phyloP scores from a whole-genome alignment of 768 basidiomycete species.

The Gymnopilus dilepis region DNA sequence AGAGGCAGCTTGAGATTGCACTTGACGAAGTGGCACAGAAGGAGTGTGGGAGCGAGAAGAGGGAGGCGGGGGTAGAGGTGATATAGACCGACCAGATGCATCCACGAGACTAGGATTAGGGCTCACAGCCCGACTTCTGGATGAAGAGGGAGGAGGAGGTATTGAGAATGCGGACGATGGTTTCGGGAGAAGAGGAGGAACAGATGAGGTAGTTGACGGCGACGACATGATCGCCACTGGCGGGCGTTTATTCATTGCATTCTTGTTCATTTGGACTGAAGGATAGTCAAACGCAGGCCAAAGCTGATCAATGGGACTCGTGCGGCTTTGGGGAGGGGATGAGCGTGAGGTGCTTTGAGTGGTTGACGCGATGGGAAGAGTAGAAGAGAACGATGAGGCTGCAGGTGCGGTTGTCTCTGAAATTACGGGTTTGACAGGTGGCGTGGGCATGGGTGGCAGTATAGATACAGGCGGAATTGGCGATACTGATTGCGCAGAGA shows the following conservation, averaged over 20 bases:
- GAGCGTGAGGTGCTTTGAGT: neutral
- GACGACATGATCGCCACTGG: constrained; percentile 37
- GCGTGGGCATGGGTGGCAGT: constrained; percentile 18
- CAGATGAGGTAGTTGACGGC: constrained; percentile 24
- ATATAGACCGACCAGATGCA: constrained; percentile 13
- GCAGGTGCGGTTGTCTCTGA: neutral
- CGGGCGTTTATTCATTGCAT: constrained; percentile 19
- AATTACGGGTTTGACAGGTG: constrained; percentile 20
- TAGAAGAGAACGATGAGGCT: neutral
- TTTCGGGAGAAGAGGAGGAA: constrained; percentile 23
- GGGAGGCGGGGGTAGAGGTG: constrained; percentile 32
- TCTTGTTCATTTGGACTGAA: constrained; percentile 17
- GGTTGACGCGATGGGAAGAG: neutral
- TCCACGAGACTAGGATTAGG: neutral
- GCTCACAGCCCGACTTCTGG: constrained; percentile 9
- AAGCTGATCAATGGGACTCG: constrained; percentile 7
- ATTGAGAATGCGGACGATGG: constrained; percentile 15
- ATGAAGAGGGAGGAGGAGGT: constrained; percentile 23
- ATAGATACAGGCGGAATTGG: constrained; percentile 7
- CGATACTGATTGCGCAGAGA: constrained; percentile 7
- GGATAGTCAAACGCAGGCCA: constrained; percentile 29
- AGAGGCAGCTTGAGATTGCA: constrained; percentile 30
- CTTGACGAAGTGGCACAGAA: neutral
- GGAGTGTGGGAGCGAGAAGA: constrained; percentile 33
- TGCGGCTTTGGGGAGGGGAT: neutral